Percentiles rank a stretch among this genome's conserved stretches.
phyloP scores from a whole-genome alignment of 306 rosid genomes.

The Astragalus glycyphyllos region DNA sequence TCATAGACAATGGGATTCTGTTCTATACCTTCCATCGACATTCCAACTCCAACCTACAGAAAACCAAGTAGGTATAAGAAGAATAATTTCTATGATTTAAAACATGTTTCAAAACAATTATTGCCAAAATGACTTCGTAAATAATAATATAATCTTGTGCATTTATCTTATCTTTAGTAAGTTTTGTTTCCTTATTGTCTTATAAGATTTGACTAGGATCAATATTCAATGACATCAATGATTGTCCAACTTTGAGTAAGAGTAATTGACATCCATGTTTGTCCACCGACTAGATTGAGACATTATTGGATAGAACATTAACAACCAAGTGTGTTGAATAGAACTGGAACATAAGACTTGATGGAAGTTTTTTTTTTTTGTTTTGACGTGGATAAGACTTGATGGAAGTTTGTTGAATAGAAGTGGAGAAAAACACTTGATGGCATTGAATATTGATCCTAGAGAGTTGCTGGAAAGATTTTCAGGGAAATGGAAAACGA shows the following conservation, averaged over 20 bases:
- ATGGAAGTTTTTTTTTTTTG: no score
- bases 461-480: no score
- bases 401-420: background rate
- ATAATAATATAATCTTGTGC: conserved; percentile 9
- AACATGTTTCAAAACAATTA: conserved; percentile 5
- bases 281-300: background rate
- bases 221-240: background rate
- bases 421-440: background rate
- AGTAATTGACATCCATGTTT: background rate
- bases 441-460: background rate
- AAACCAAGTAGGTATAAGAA: conserved; percentile 37
- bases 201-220: background rate
- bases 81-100: conserved; percentile 13
- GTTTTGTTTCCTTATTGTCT: background rate
- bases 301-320: background rate
- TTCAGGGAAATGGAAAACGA: background rate
- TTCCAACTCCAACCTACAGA: conserved; percentile 88
- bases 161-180: background rate
- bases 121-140: conserved; percentile 14
- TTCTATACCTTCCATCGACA: conserved; percentile 96
- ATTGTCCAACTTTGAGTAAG: background rate
- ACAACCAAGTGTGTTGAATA: background rate
- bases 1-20: conserved; percentile 90
- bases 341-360: background rate
- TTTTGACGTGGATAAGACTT: no score